These are phyloP conservation scores for Yamadazyma diddensiae DNA, from an alignment of 1,139 yeast genomes.

Conservation along the genomic window DNA sequence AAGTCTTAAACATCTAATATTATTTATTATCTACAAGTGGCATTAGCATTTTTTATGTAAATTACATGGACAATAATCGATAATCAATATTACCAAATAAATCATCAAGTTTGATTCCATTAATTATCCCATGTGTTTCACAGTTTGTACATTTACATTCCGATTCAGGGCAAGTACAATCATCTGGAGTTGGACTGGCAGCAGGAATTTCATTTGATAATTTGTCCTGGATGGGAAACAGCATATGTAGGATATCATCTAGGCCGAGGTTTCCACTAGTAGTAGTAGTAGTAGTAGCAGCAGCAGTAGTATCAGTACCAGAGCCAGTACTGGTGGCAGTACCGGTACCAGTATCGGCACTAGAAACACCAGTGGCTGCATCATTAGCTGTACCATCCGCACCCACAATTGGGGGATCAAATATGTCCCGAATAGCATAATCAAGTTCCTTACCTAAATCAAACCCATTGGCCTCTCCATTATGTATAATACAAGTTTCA, in stretches of 20 bases:
- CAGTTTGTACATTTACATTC: conserved; percentile 53
- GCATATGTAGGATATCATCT: too few relatives aligned
- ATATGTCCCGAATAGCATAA: conserved; percentile 3
- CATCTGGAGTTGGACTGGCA: conserved; percentile 1
- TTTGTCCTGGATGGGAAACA: not conserved
- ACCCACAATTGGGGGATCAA: not conserved
- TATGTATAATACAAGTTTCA: conserved; percentile 47
- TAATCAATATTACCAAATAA: conserved; percentile 15
- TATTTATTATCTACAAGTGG: too few relatives aligned
- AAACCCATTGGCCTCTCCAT: conserved; percentile 16
- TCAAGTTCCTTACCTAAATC: conserved; percentile 5
- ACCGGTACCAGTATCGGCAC: conserved; percentile 1
- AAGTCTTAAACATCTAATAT: too few relatives aligned
- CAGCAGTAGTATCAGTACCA: not conserved
- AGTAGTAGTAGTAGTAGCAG: too few relatives aligned
- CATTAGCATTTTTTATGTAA: too few relatives aligned
- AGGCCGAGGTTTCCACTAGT: too few relatives aligned
- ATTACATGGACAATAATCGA: conserved; percentile 4
- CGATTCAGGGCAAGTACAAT: conserved; percentile 44
- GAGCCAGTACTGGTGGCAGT: not conserved
- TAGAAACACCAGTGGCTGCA: not conserved
- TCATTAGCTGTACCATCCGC: not conserved
- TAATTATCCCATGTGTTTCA: conserved; percentile 52
- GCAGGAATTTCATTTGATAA: not conserved
- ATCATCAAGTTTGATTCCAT: conserved; percentile 49